Evolutionary conservation across 805 yeast species (phyloP), one percentile per base, ranked within the genome.

Genomic region (Starmerella vaccinii): DNA sequence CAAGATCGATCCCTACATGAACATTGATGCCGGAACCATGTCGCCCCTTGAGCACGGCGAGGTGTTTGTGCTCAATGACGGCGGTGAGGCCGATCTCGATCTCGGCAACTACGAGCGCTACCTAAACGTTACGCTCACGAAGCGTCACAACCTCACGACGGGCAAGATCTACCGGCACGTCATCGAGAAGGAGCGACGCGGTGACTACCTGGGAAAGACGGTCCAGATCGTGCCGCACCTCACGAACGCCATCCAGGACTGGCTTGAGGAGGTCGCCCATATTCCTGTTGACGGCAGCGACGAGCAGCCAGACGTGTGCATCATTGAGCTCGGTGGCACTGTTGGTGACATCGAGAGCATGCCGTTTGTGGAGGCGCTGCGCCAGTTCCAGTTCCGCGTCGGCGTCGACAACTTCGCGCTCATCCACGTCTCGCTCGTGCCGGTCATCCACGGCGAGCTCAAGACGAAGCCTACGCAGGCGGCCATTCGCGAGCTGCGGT

Each of bases 401-500:
- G 97, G 97, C 18, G 72, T 74, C 51, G 95, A 87, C 58, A 92
- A 86, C 71, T 92, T 92, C 70, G 95, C 97, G 18, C 76, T 92
- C 65, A 86, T 90, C 62, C 99, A 92, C 62, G 99, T 92, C 45
- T 90, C 97, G 41, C 75, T 92, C 57, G 97, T 92, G 44, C 97
- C 97, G 42, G 97, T 92, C 46, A 90, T 92, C 63, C 95, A 89
- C 61, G 98, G 97, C 56, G 99, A 92, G 74, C 96, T 92, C 70
- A 92, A 92, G 76, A 92, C 99, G 39, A 92, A 92, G 71, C 99
- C 99, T 52, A 92, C 99, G 12, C 99, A 92, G 73, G 98, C 97
- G 57, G 99, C 99, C 44, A 84, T 92, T 65, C 87, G 88, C 68
- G 98, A 92, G 68, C 77, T 92, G 69, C 83, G 99, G 71, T 84